Conservation (phyloP, 441 rosid genomes). For the Euphorbia schlechtendalii region DNA sequence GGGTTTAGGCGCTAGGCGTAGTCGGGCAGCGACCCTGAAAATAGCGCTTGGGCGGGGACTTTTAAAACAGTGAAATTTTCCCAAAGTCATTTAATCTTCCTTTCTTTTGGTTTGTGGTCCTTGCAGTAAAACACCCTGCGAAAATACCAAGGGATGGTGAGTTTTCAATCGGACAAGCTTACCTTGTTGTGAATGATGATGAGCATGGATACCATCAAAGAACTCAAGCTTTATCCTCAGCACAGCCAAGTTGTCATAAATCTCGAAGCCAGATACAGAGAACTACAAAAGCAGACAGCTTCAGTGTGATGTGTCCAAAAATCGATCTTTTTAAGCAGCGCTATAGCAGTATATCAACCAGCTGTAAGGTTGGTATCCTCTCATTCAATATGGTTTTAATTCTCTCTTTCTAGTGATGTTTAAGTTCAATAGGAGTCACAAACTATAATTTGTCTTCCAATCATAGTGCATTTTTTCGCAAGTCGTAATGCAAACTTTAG, state of each 20-base stretch:
- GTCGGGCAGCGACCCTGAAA: too few relatives aligned
- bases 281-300: conserved; percentile 19
- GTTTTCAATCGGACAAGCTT: conserved; percentile 14
- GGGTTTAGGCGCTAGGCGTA: too few relatives aligned
- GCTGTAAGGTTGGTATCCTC: conserved; percentile 35
- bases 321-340: conserved; percentile 44
- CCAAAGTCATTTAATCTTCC: conserved; percentile 1
- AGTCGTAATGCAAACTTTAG: too few relatives aligned
- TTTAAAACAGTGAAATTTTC: too few relatives aligned
- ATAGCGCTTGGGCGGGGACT: too few relatives aligned
- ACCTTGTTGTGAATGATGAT: conserved; percentile 9
- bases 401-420: neutral
- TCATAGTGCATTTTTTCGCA: neutral
- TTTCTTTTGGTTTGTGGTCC: conserved; percentile 12
- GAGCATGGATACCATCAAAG: conserved; percentile 16
- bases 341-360: conserved; percentile 46
- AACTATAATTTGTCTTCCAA: too few relatives aligned
- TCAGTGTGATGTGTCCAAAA: conserved; percentile 25
- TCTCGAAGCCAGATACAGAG: conserved; percentile 26
- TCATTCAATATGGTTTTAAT: neutral
- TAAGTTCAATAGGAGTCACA: neutral
- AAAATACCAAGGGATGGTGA: conserved; percentile 16
- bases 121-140: conserved; percentile 24
- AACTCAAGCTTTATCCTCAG: conserved; percentile 15
- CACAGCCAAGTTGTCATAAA: conserved; percentile 20